Percentiles rank a stretch among this genome's conserved stretches.
Conservation (phyloP, 1,284 basidiomycete species). For the Coniferiporia weirii region DNA sequence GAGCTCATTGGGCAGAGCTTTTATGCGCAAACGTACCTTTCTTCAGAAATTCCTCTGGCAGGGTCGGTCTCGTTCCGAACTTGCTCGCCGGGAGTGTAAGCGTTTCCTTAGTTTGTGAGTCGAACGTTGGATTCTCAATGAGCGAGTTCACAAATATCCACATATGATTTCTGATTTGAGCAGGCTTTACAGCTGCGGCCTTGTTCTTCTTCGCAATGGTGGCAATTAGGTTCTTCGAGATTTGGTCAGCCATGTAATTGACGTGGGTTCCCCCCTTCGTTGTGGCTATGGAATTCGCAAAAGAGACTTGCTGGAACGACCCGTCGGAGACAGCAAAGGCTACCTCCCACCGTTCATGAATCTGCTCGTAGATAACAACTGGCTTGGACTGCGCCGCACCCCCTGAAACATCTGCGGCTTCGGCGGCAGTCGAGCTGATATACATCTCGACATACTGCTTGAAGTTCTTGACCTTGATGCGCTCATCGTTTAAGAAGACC, state of each 20-base stretch:
- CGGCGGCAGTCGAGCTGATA: slow-evolving; percentile 65
- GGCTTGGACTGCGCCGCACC: slow-evolving; percentile 75
- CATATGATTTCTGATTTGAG: slow-evolving; percentile 96
- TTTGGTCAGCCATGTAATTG: slow-evolving; percentile 80
- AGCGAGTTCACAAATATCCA: slow-evolving; percentile 98
- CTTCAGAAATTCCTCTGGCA: slow-evolving; percentile 94
- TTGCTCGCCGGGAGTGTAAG: slow-evolving; percentile 86
- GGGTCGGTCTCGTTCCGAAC: slow-evolving; percentile 81
- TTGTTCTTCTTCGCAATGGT: slow-evolving; percentile 96
- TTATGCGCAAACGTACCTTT: slow-evolving; percentile 54
- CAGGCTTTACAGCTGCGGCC: slow-evolving; percentile 85
- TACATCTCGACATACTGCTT: slow-evolving; percentile 98
- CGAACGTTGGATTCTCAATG: slow-evolving; percentile 98
- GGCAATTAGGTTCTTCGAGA: slow-evolving; percentile 79
- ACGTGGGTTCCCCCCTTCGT: slow-evolving; percentile 98
- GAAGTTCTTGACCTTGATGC: slow-evolving; percentile 92
- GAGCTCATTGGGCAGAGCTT: no score
- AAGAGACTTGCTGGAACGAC: slow-evolving; percentile 90
- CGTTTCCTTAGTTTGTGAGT: slow-evolving; percentile 99
- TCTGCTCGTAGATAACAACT: slow-evolving; percentile 78
- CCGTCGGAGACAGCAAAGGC: slow-evolving; percentile 94
- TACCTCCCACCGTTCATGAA: slow-evolving; percentile 88
- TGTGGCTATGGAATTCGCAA: slow-evolving; percentile 97
- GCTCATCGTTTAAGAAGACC: slow-evolving; percentile 90
- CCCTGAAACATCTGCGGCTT: slow-evolving; percentile 60